Evolutionary conservation across 2,329 filamentous ascomycete species (phyloP).

Genomic region (Diatrype stigma): DNA sequence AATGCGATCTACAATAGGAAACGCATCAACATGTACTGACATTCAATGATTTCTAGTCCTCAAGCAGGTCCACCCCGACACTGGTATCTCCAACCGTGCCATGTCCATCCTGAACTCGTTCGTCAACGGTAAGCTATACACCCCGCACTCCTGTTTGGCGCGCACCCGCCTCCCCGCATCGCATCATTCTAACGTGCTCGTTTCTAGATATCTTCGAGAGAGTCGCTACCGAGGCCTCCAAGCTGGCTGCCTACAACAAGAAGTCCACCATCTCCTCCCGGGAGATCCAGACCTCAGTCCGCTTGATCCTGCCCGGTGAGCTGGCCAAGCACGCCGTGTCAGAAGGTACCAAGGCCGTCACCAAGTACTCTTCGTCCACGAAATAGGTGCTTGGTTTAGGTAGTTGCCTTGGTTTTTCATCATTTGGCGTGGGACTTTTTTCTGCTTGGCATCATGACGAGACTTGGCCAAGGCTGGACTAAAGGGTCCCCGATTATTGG

Average conservation of each 20-base stretch:
- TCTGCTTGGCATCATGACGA: conserved; percentile 55
- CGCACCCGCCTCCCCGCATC: background rate
- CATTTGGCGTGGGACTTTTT: conserved; percentile 49
- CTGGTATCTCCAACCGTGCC: conserved; percentile 99
- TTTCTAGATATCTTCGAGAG: conserved; percentile 95
- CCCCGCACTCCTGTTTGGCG: background rate
- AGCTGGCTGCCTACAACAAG: conserved; percentile 99
- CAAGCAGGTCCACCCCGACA: conserved; percentile 99
- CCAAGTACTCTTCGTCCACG: conserved; percentile 99
- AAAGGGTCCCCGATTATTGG: conserved; percentile 37
- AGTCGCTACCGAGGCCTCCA: conserved; percentile 96
- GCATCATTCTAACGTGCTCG: conserved; percentile 20
- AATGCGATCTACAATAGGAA: background rate
- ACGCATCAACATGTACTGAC: conserved; percentile 25
- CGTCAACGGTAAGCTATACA: conserved; percentile 74
- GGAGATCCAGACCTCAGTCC: conserved; percentile 99
- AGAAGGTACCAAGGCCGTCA: conserved; percentile 99
- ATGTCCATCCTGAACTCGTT: conserved; percentile 99
- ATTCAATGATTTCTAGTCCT: conserved; percentile 64
- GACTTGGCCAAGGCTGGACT: conserved; percentile 36
- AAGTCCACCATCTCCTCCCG: conserved; percentile 99
- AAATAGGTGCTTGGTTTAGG: conserved; percentile 68
- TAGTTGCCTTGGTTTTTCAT: conserved; percentile 48
- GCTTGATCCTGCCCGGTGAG: conserved; percentile 96
- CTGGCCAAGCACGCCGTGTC: conserved; percentile 99